Base-by-base conservation (phyloP, 768 basidiomycete genomes). In the Hydnum rufescens region DNA sequence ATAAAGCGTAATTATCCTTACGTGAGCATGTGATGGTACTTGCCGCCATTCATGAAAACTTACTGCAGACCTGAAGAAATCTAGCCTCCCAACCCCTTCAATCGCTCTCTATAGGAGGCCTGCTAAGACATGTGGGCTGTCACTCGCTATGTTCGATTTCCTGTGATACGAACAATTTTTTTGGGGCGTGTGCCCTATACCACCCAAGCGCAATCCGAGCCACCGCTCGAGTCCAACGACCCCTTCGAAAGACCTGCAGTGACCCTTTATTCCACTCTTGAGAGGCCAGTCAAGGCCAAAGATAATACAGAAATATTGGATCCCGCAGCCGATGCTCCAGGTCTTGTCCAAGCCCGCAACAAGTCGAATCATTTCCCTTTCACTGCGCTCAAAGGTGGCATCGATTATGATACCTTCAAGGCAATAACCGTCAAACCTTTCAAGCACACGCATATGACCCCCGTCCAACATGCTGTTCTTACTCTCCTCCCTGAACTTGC, bases 401-500 rank as follows among this genome's bases (percentile, higher is more conserved):
- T 72, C 52, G 54, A 60, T 49, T 58, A 63, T 28, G 61, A 67
- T 25, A 67, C 67, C 0, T 64, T 82, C 22, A 69, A 71, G 50
- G 81, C 85, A 6, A 68, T 89, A 44, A 77, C 72, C 2, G 60
- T 65, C 34, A 65, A 63, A 22, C 85, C 86, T 0, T 82, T 88
- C 70, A 67, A 72, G 19, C 73, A 85, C 54, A 70, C 63, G 4
- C 67, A 70, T 47, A 87, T 93, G 87, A 78, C 82, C 1, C 62
- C 76, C 3, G 90, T 96, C 2, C 92, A 95, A 63, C 74, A 76
- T 5, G 72, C 77, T 51, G 86, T 97, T 4, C 68, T 88, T 2
- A 71, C 74, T 5, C 70, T 85, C 51, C 73, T 96, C 25, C 88
- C 90, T 6, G 67, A 71, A 3, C 68, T 95, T 25, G 71, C 75